Percentiles rank a stretch among this genome's conserved stretches.
Evolutionary conservation across 164 flowering plant species (phyloP).

Genomic region (Nymphaea thermarum): DNA sequence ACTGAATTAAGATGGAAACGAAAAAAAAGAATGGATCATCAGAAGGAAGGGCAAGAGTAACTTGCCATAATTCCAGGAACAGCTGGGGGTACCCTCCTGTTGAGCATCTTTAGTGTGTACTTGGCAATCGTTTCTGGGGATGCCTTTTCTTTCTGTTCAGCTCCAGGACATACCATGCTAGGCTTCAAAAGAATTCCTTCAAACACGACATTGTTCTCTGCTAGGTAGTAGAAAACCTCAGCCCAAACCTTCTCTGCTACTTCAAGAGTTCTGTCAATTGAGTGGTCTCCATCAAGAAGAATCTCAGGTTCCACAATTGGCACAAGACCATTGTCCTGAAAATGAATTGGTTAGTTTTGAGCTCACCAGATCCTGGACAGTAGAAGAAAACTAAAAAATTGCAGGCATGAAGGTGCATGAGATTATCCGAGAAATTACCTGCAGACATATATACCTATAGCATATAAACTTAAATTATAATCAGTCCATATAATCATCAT

Average conservation of each 20-base stretch:
- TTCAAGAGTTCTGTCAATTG: conserved; percentile 11
- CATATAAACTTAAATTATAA: too few species aligned
- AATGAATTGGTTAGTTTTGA: background rate
- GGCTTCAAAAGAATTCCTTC: conserved; percentile 16
- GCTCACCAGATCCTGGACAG: too few species aligned
- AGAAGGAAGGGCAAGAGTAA: background rate
- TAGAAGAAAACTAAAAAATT: too few species aligned
- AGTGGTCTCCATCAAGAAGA: conserved; percentile 10
- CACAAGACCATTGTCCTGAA: conserved; percentile 11
- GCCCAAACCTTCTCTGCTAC: conserved; percentile 13
- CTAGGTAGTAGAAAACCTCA: conserved; percentile 11
- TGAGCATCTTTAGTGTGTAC: conserved; percentile 10
- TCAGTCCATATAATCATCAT: too few species aligned
- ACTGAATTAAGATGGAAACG: background rate
- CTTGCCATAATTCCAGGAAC: conserved; percentile 12
- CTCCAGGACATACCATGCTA: conserved; percentile 16
- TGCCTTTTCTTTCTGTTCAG: conserved; percentile 12
- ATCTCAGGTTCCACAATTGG: conserved; percentile 14
- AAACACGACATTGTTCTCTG: conserved; percentile 11
- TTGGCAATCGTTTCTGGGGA: conserved; percentile 6
- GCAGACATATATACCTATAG: too few species aligned
- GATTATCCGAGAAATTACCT: too few species aligned
- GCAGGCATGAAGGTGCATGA: too few species aligned
- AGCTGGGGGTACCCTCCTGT: conserved; percentile 10
- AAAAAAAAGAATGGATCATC: background rate